phyloP scores from a whole-genome alignment of 2,329 filamentous ascomycete genomes.

The Beauveria sp. region DNA sequence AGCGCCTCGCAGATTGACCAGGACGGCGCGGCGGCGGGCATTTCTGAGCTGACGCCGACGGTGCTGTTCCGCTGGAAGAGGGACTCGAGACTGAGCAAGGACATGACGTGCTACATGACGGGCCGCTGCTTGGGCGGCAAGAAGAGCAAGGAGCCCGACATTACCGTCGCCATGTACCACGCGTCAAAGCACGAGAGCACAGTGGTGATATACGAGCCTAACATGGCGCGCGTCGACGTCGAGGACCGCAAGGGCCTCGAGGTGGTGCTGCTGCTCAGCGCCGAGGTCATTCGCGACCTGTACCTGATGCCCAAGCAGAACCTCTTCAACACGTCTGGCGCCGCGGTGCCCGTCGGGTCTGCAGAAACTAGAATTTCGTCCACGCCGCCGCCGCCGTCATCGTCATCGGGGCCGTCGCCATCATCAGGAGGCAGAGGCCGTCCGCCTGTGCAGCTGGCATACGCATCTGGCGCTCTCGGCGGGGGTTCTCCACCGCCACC shows the following conservation, averaged over 20 bases:
- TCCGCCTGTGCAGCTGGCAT: conserved; percentile 15
- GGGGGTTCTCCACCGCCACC: conserved; percentile 33
- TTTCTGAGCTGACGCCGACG: conserved; percentile 55
- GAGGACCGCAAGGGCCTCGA: conserved; percentile 93
- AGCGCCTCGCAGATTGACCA: conserved; percentile 73
- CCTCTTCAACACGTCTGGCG: conserved; percentile 65
- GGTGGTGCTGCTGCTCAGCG: conserved; percentile 61
- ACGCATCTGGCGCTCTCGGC: conserved; percentile 14
- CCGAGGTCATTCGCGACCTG: conserved; percentile 58
- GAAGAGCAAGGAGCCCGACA: conserved; percentile 88
- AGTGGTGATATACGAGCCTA: conserved; percentile 87
- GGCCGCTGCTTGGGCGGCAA: conserved; percentile 69
- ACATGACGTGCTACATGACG: conserved; percentile 81
- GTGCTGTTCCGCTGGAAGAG: conserved; percentile 83
- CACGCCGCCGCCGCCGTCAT: conserved; percentile 31
- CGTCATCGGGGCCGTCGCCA: conserved; percentile 16
- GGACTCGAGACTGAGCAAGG: conserved; percentile 77
- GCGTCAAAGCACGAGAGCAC: conserved; percentile 54
- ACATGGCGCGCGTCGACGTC: conserved; percentile 80
- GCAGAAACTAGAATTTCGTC: conserved; percentile 4
- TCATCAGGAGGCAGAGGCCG: conserved; percentile 18
- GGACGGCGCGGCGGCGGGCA: conserved; percentile 39
- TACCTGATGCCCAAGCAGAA: conserved; percentile 60
- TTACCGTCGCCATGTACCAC: conserved; percentile 84
- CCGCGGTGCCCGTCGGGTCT: conserved; percentile 13